Base-by-base conservation (phyloP, 2,329 filamentous ascomycete genomes). In the Trichoderma asperellum region DNA sequence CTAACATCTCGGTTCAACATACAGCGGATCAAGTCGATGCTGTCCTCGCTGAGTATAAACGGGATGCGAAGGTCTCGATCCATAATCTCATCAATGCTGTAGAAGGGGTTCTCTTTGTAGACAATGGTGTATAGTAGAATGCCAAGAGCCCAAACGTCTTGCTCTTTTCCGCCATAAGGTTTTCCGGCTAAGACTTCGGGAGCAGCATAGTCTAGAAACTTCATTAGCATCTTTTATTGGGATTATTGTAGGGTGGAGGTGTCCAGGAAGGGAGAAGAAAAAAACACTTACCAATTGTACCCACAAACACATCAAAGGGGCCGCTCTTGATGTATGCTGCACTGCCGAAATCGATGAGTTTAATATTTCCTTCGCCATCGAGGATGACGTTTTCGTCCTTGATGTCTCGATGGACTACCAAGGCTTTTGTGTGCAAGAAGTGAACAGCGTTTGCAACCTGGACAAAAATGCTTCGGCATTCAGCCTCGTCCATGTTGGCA, bases 21-120 rank as follows among this genome's bases (percentile, higher is more conserved):
- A 77, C 90, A 86, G 53, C 93, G 89, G 72, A 99, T 92, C 64
- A 99, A 85, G 75, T 97, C 91, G 73, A 99, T 96, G 79, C 94
- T 97, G 73, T 94, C 91, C 73, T 97, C 94, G 79, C 93, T 94
- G 83, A 95, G 89, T 40, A 91, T 87, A 78, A 92, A 97, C 0
- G 96, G 96, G 34, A 99, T 91, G 59, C 96, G 89, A 70, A 99
- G 84, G 75, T 97, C 95, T 76, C 95, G 94, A 79, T 99, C 96
- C 88, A 98, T 96, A 77, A 99, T 99, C 84, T 99, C 96, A 79
- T 99, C 96, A 76, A 98, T 96, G 80, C 92, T 96, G 86, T 98
- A 98, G 80, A 97, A 99, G 0, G 96, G 95, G 77, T 99, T 99
- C 82, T 99, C 96, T 82, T 98, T 99, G 86, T 99, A 99, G 76